Base-by-base conservation (phyloP, 352 stramenopile genomes). In the Pythium diclinum region DNA sequence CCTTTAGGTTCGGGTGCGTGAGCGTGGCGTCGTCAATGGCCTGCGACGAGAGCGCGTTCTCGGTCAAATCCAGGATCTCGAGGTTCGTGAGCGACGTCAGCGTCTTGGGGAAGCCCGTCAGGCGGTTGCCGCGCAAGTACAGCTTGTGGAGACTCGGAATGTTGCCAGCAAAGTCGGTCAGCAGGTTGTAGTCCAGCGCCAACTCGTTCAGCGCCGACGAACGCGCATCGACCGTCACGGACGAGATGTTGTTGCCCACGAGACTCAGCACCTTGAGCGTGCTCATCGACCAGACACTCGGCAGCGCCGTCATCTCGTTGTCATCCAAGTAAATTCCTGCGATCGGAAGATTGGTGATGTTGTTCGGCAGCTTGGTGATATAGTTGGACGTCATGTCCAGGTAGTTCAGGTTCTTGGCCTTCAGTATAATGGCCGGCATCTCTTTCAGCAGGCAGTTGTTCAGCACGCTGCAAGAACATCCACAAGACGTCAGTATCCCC, bases 111-210 rank as follows among this genome's bases (percentile, higher is more conserved):
- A 70, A 70, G 21, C 34, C 17, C 17, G 56, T 55, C 40, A 70
- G 40, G n/a, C 14, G 48, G 51, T 70, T 70, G 9, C 56, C 52
- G 7, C 42, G 47, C 16, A 70, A 11, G 30, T 57, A 70, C 8
- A 70, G 44, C 16, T 49, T 52, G 10, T 42, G 7, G 11, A 70
- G 51, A 52, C 63, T 64, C 30, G 63, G 63, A 16, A 70, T 59
- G 32, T 46, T 42, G 19, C 56, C 63, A 8, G n/a, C 49, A 57
- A 70, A 70, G 56, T 70, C 63, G 36, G 32, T 61, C 19, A 70
- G 56, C 40, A 56, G 28, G 44, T 70, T 70, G 51, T 61, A 59
- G 32, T 65, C 57, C 21, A 70, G 49, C 10, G 23, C 40, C 7
- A 70, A 32, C 40, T 70, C 38, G 6, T 40, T 57, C 17, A 70